Conservation (phyloP, 1,139 yeast species). For the Yamadazyma membranifaciens region DNA sequence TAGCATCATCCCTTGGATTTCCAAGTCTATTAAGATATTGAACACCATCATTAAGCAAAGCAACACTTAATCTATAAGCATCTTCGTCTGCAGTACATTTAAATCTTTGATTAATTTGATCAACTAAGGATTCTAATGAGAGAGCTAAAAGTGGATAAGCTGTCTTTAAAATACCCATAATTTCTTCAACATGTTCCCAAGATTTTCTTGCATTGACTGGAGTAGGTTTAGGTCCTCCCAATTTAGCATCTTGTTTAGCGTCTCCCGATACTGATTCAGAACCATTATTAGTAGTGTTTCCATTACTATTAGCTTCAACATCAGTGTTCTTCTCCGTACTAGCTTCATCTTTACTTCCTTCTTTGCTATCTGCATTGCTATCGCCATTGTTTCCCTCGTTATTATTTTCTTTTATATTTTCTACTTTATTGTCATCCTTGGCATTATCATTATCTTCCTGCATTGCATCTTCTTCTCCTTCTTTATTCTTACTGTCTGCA, state of each 20-base stretch:
- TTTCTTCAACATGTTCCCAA: conserved; percentile 94
- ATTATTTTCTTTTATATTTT: conserved; percentile 2
- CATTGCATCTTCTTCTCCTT: conserved; percentile 4
- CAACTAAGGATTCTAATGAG: conserved; percentile 91
- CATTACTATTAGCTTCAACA: conserved; percentile 4
- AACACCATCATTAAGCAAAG: conserved; percentile 89
- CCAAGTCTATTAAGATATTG: conserved; percentile 82
- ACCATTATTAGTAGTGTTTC: conserved; percentile 6
- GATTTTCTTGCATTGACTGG: conserved; percentile 55
- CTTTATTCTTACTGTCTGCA: conserved; percentile 6
- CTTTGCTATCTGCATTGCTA: conserved; percentile 1
- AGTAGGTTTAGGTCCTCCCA: conserved; percentile 5
- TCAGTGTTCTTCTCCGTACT: not conserved
- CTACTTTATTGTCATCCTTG: conserved; percentile 6
- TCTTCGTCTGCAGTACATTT: conserved; percentile 96
- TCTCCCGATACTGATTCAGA: conserved; percentile 5
- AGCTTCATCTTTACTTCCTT: conserved; percentile 3
- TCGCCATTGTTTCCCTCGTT: conserved; percentile 5
- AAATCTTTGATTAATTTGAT: conserved; percentile 91
- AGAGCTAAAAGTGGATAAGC: conserved; percentile 93
- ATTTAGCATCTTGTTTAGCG: not conserved
- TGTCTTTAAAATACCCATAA: conserved; percentile 91
- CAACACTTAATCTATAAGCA: conserved; percentile 90
- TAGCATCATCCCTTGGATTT: conserved; percentile 84
- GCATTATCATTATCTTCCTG: conserved; percentile 3